Percentiles rank a stretch among this genome's conserved stretches.
These are phyloP conservation scores for Cercospora citrullina DNA, from an alignment of 2,329 filamentous ascomycete genomes.

Conservation along the genomic window DNA sequence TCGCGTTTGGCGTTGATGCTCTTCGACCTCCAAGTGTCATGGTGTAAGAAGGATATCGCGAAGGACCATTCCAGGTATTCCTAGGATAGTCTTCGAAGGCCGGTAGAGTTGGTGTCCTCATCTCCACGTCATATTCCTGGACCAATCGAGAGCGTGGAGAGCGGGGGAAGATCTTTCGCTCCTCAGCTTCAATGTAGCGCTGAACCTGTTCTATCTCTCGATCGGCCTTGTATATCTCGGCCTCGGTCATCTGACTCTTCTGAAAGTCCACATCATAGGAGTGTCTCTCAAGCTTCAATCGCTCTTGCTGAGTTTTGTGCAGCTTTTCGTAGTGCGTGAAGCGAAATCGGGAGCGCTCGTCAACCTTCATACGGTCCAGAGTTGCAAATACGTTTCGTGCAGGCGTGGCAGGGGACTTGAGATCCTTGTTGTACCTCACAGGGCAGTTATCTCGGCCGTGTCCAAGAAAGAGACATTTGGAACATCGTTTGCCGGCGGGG, in stretches of 20 bases:
- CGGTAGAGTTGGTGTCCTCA: background rate
- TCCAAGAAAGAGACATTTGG: conserved; percentile 8
- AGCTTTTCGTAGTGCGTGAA: background rate
- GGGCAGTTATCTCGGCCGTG: conserved; percentile 10
- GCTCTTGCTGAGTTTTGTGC: conserved; percentile 3
- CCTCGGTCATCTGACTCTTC: background rate
- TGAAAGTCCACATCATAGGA: background rate
- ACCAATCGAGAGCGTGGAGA: background rate
- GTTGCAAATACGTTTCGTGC: background rate
- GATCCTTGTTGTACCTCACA: background rate
- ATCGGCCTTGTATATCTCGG: background rate
- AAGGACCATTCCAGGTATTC: background rate
- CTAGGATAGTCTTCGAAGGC: background rate
- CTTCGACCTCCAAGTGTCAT: background rate
- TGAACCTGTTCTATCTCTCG: background rate
- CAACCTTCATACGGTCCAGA: background rate
- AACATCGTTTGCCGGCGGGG: conserved; percentile 9
- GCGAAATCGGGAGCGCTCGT: background rate
- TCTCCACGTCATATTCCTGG: background rate
- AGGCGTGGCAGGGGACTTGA: conserved; percentile 4
- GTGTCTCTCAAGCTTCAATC: conserved; percentile 1
- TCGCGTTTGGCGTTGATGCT: background rate
- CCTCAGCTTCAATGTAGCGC: background rate
- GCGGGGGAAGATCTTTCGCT: conserved; percentile 10
- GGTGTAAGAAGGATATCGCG: background rate